Base-by-base conservation (phyloP, 305 asterid genomes). In the Ilex paraguariensis region DNA sequence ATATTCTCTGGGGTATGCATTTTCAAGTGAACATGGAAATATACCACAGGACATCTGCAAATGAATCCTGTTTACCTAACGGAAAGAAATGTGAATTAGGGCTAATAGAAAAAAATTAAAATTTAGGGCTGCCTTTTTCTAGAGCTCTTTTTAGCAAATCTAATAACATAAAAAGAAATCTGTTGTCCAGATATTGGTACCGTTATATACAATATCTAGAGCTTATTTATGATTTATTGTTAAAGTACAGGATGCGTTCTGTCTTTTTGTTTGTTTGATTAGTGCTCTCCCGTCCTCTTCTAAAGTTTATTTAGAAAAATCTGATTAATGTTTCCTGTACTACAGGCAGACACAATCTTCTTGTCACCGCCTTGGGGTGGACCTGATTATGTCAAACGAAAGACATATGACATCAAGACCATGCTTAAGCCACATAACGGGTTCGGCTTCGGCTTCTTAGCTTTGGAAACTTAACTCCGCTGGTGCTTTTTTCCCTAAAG, bases 351-450 rank as follows among this genome's bases (percentile, higher is more conserved):
- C 58, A 71, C 78, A 0, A 94, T 89, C 28, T 92, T 87, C 67
- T 72, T 89, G 90, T 92, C 98, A 59, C 98, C 98, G n/a, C 98
- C 98, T 13, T 92, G 98, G 97, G 98, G 98, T 48, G 98, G 98
- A 65, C 98, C 97, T 49, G 87, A 78, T 71, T 92, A 92, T 74
- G 59, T 82, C 63, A 90, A 83, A 81, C 91, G 77, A 55, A 67
- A 77, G 75, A 83, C 66, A 68, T 89, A 85, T 56, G 96, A 89
- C 71, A 79, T 92, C 66, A 73, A 72, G 70, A 75, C 77, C 48
- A 92, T 92, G 98, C 96, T 89, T 62, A 82, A 71, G 84, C 97
- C 98, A 28, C 80, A 60, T 57, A 84, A 85, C 13, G 98, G 98
- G 98, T 92, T 52, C n/a, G 56, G 14, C 13, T 92, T 52, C n/a